Evolutionary conservation across 768 basidiomycete genomes (phyloP).

Genomic region (Naganishia onofrii): DNA sequence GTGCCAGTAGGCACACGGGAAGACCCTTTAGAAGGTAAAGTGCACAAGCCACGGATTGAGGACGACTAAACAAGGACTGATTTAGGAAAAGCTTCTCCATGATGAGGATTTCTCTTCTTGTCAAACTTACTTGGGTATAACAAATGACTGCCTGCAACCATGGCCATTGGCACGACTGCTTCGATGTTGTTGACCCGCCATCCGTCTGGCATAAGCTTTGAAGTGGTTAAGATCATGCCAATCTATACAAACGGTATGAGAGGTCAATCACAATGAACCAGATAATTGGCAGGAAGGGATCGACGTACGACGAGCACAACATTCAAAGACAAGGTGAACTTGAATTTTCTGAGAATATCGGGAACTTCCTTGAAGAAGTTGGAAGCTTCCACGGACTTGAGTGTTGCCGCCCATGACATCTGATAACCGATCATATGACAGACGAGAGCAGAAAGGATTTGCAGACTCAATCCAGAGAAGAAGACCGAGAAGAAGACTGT

Average conservation of each 20-base stretch:
- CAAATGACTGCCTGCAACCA: neutral
- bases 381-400: conserved; percentile 50
- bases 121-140: conserved; percentile 3
- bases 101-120: neutral
- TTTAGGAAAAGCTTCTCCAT: neutral
- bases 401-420: conserved; percentile 10
- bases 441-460: conserved; percentile 62
- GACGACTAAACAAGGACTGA: conserved; percentile 40
- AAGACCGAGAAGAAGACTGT: conserved; percentile 63
- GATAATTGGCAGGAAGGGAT: too few species aligned
- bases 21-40: conserved; percentile 2
- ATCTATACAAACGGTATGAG: conserved; percentile 9
- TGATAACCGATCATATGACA: conserved; percentile 61
- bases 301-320: neutral
- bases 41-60: conserved; percentile 29
- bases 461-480: conserved; percentile 63
- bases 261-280: too few species aligned
- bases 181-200: conserved; percentile 4
- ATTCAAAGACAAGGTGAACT: neutral
- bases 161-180: conserved; percentile 8
- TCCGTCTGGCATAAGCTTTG: neutral
- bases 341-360: conserved; percentile 72
- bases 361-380: conserved; percentile 91
- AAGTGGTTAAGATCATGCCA: neutral
- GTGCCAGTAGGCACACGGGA: too few species aligned